Evolutionary conservation across 345 rosid species (phyloP).

Genomic region (Melastoma malabathricum): DNA sequence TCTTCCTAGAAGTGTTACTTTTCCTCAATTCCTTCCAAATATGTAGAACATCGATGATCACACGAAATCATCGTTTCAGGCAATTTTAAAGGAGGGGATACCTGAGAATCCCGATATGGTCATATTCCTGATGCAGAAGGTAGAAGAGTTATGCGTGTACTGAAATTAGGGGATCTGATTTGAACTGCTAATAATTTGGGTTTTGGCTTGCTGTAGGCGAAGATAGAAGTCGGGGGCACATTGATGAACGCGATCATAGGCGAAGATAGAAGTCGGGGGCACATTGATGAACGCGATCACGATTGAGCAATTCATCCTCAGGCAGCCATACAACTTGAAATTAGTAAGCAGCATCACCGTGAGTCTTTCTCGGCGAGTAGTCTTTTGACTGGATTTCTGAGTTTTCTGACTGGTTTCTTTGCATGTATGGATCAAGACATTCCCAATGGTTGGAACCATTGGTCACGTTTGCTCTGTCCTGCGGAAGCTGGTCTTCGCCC

Average conservation of each 20-base stretch:
- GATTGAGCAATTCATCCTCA: constrained; percentile 73
- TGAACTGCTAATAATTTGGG: neutral
- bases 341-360: constrained; percentile 25
- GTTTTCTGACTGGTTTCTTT: neutral
- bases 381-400: constrained; percentile 3
- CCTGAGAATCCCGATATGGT: constrained; percentile 53
- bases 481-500: constrained; percentile 97
- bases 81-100: constrained; percentile 63
- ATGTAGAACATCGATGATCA: neutral
- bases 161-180: too few relatives aligned
- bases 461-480: constrained; percentile 75
- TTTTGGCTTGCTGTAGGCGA: constrained; percentile 37
- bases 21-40: neutral
- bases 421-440: constrained; percentile 15
- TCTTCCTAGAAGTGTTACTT: neutral
- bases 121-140: constrained; percentile 58
- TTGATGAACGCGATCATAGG: constrained; percentile 56
- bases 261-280: constrained; percentile 65
- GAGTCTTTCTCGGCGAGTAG: neutral
- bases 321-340: constrained; percentile 62
- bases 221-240: constrained; percentile 64
- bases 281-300: constrained; percentile 49
- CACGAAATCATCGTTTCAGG: constrained; percentile 25
- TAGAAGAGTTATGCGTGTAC: constrained; percentile 4
- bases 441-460: constrained; percentile 59